phyloP scores from a whole-genome alignment of 2,329 filamentous ascomycete genomes.

The Passalora sequoiae region DNA sequence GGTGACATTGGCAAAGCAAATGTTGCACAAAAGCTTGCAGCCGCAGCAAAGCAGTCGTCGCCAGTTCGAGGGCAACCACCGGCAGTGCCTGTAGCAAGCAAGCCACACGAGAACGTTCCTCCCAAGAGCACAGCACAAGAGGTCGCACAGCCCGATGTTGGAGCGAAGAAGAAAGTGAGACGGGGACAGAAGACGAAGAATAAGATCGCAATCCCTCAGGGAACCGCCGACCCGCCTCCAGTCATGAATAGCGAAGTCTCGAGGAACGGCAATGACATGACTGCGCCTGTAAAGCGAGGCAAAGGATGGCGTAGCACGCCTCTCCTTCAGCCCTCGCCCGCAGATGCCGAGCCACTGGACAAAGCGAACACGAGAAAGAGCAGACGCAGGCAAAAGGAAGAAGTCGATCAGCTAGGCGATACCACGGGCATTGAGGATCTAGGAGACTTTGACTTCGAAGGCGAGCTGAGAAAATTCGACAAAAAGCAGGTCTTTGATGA shows the following conservation, averaged over 20 bases:
- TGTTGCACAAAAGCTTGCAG: slow-evolving; percentile 24
- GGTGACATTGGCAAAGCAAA: slow-evolving; percentile 27
- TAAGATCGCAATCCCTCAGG: slow-evolving; percentile 12
- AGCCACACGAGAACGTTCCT: slow-evolving; percentile 6
- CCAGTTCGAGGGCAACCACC: slow-evolving; percentile 5
- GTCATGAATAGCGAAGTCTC: slow-evolving; percentile 34
- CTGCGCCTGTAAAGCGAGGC: slow-evolving; percentile 41
- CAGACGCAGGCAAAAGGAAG: slow-evolving; percentile 47
- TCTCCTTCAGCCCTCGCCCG: slow-evolving; percentile 57
- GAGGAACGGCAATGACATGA: slow-evolving; percentile 37
- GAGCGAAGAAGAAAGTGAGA: slow-evolving; percentile 44
- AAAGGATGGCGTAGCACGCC: slow-evolving; percentile 66
- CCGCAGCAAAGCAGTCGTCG: slow-evolving; percentile 10
- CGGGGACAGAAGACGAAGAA: slow-evolving; percentile 41
- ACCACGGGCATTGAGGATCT: slow-evolving; percentile 90
- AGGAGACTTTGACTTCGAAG: slow-evolving; percentile 90
- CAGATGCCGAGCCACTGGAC: slow-evolving; percentile 35
- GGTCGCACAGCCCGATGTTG: slow-evolving; percentile 23
- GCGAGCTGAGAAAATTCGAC: slow-evolving; percentile 87
- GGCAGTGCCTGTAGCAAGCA: slow-evolving; percentile 8
- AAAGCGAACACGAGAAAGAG: slow-evolving; percentile 28
- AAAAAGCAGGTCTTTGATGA: slow-evolving; percentile 88
- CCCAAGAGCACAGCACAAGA: slow-evolving; percentile 10
- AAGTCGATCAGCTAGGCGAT: slow-evolving; percentile 77
- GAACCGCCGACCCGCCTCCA: slow-evolving; percentile 25